Conservation (phyloP, 148 eudicot genomes). For the Oxyria digyna region DNA sequence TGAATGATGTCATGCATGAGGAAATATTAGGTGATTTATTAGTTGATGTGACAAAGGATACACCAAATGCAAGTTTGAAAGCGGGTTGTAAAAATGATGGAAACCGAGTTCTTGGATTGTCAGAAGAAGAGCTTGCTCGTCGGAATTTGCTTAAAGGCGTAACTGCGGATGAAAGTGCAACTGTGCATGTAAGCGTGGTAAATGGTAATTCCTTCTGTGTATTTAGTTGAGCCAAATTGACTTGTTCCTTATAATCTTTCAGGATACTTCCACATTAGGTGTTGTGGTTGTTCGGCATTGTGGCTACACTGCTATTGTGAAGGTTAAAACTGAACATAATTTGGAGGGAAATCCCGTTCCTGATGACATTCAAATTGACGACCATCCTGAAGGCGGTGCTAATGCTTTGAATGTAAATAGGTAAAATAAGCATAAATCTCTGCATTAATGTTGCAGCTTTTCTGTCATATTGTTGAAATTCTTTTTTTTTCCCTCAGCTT, state of each 20-base stretch:
- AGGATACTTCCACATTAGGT: slow-evolving; percentile 87
- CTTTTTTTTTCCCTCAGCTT: slow-evolving; percentile 36
- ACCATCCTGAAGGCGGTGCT: slow-evolving; percentile 92
- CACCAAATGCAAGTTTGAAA: slow-evolving; percentile 58
- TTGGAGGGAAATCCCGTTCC: slow-evolving; percentile 49
- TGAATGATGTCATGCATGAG: slow-evolving; percentile 23
- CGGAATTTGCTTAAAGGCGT: slow-evolving; percentile 85
- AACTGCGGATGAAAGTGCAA: slow-evolving; percentile 87
- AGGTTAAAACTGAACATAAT: slow-evolving; percentile 41
- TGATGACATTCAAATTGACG: slow-evolving; percentile 75
- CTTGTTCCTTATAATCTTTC: slow-evolving; percentile 12
- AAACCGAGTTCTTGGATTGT: slow-evolving; percentile 44
- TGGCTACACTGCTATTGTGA: slow-evolving; percentile 81
- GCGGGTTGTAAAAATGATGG: slow-evolving; percentile 71
- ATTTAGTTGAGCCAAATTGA: neutral
- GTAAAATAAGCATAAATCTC: slow-evolving; percentile 17
- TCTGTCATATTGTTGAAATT: neutral
- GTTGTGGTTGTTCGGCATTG: slow-evolving; percentile 77
- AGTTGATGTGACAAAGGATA: slow-evolving; percentile 44
- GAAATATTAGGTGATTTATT: slow-evolving; percentile 56
- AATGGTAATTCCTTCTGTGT: neutral
- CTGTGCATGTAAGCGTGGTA: slow-evolving; percentile 60
- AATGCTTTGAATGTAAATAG: slow-evolving; percentile 87
- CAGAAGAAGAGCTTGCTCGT: slow-evolving; percentile 56
- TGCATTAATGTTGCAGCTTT: neutral